phyloP scores from a whole-genome alignment of 345 rosid species.

The Sapria himalayana region DNA sequence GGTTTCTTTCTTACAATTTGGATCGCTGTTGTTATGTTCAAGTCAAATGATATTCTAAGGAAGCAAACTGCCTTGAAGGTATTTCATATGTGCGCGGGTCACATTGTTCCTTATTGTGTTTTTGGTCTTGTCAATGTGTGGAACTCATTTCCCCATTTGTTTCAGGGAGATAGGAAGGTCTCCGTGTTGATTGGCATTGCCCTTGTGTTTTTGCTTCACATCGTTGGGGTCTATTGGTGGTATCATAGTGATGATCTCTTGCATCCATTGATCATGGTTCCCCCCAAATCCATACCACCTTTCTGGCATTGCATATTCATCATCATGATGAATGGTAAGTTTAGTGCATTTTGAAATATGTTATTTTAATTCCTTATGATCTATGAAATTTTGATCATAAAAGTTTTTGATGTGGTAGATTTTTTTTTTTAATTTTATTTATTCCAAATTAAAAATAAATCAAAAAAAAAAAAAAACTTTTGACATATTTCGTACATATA shows the following conservation, averaged over 20 bases:
- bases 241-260: slow-evolving; percentile 71
- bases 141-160: no score
- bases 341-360: not conserved
- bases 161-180: slow-evolving; percentile 94
- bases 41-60: slow-evolving; percentile 83
- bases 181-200: slow-evolving; percentile 56
- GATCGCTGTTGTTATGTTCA: slow-evolving; percentile 95
- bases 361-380: no score
- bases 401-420: no score
- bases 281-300: slow-evolving; percentile 91
- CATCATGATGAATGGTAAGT: slow-evolving; percentile 82
- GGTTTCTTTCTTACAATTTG: slow-evolving; percentile 96
- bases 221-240: slow-evolving; percentile 92
- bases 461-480: no score
- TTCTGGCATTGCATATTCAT: slow-evolving; percentile 96
- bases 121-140: no score
- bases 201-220: slow-evolving; percentile 47
- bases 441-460: no score
- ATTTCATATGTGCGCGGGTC: slow-evolving; percentile 5
- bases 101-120: no score
- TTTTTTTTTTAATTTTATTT: no score
- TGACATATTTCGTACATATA: no score
- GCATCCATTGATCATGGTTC: slow-evolving; percentile 82
- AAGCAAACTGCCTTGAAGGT: slow-evolving; percentile 98
- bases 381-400: no score